These are phyloP conservation scores for Multifurca ochricompacta DNA, from an alignment of 768 basidiomycete species.

Conservation along the genomic window DNA sequence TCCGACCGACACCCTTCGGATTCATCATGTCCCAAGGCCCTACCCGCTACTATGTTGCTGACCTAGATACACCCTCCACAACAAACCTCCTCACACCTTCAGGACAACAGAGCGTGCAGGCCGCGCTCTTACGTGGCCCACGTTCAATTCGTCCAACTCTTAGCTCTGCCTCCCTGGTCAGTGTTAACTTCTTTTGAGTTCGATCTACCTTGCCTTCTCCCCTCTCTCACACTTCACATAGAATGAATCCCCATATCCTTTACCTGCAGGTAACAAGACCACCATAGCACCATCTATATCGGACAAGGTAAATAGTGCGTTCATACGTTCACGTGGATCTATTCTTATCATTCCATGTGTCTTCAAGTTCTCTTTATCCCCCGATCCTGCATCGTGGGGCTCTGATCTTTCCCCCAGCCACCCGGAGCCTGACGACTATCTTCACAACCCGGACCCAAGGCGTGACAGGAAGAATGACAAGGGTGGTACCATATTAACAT, in stretches of 20 bases:
- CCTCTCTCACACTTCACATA: slow-evolving; percentile 6
- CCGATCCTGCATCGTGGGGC: slow-evolving; percentile 29
- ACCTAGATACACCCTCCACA: slow-evolving; percentile 41
- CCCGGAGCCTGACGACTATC: slow-evolving; percentile 27
- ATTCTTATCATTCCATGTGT: background rate
- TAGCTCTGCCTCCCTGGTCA: slow-evolving; percentile 38
- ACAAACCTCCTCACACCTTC: slow-evolving; percentile 42
- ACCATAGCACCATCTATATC: slow-evolving; percentile 23
- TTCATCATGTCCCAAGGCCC: slow-evolving; percentile 24
- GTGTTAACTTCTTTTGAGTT: slow-evolving; percentile 18
- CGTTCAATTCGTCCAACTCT: slow-evolving; percentile 30
- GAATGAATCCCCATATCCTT: slow-evolving; percentile 23
- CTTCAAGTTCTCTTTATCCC: slow-evolving; percentile 22
- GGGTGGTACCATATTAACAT: slow-evolving; percentile 33
- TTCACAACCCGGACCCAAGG: slow-evolving; percentile 29
- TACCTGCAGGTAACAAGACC: slow-evolving; percentile 1
- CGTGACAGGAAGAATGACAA: slow-evolving; percentile 28
- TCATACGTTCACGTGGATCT: background rate
- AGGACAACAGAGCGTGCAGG: slow-evolving; percentile 30
- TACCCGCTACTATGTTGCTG: slow-evolving; percentile 36
- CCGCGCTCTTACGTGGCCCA: slow-evolving; percentile 37
- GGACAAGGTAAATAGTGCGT: slow-evolving; percentile 23
- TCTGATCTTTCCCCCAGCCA: slow-evolving; percentile 18
- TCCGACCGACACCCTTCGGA: slow-evolving; percentile 11
- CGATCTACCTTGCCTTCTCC: background rate